Conservation (phyloP, 768 basidiomycete genomes). For the Mycena polygramma region DNA sequence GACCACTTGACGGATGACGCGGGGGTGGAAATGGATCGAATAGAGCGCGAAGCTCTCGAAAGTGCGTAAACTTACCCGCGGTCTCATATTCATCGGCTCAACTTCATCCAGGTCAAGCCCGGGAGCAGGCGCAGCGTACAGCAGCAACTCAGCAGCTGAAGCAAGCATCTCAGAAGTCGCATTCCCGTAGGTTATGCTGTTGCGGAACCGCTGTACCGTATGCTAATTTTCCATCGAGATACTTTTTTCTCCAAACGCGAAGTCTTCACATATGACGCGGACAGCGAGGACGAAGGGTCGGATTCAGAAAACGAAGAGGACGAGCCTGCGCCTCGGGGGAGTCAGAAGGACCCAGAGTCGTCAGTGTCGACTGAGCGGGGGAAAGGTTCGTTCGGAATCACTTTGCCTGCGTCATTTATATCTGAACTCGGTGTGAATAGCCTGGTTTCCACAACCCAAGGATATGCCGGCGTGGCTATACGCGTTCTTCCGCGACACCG, state of each 20-base stretch:
- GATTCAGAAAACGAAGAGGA: background rate
- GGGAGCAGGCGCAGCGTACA: background rate
- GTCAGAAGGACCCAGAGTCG: background rate
- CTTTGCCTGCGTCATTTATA: background rate
- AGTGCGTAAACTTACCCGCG: background rate
- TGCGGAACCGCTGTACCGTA: background rate
- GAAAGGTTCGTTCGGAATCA: background rate
- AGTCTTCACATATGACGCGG: background rate
- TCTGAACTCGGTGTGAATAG: background rate
- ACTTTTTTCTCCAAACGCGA: background rate
- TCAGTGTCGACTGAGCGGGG: background rate
- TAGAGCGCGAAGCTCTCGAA: background rate
- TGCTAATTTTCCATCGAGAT: background rate
- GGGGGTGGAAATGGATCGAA: background rate
- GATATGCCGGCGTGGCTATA: slow-evolving; percentile 1
- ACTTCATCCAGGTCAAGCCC: background rate
- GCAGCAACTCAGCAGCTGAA: background rate
- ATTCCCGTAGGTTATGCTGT: background rate
- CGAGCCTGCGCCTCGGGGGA: background rate
- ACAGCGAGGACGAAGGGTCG: background rate
- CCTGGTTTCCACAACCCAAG: slow-evolving; percentile 8
- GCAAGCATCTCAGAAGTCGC: background rate
- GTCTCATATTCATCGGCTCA: background rate
- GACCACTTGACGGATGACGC: background rate
- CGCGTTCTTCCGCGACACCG: slow-evolving; percentile 6